Evolutionary conservation across 2,329 filamentous ascomycete species (phyloP).

Genomic region (Purpureocillium takamizusanense): DNA sequence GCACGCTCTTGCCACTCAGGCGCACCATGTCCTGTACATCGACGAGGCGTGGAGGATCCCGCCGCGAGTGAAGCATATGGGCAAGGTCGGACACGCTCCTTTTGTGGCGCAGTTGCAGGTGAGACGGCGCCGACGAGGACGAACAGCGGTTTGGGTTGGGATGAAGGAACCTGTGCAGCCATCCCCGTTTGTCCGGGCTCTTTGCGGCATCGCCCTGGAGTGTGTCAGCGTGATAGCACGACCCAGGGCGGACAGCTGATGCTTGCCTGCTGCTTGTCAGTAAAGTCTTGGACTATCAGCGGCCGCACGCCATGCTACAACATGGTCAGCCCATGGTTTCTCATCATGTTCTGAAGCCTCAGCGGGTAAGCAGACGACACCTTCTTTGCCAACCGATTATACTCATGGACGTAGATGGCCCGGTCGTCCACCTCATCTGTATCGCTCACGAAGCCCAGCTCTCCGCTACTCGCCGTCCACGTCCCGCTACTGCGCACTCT

Average conservation of each 20-base stretch:
- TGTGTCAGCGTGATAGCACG: background rate
- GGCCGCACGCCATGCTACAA: slow-evolving; percentile 43
- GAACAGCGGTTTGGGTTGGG: slow-evolving; percentile 9
- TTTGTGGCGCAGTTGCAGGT: slow-evolving; percentile 25
- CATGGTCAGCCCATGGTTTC: slow-evolving; percentile 2
- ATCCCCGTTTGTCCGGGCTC: slow-evolving; percentile 22
- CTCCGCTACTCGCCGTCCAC: slow-evolving; percentile 49
- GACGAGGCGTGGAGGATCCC: slow-evolving; percentile 37
- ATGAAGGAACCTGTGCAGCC: slow-evolving; percentile 27
- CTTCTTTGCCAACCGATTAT: slow-evolving; percentile 51
- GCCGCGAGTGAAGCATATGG: slow-evolving; percentile 31
- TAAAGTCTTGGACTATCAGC: slow-evolving; percentile 26
- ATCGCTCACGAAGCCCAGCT: slow-evolving; percentile 36
- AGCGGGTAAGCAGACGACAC: slow-evolving; percentile 20
- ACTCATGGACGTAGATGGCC: slow-evolving; percentile 42
- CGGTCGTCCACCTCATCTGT: slow-evolving; percentile 40
- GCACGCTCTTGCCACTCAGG: slow-evolving; percentile 51
- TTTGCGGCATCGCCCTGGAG: slow-evolving; percentile 9
- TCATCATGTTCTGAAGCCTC: no score
- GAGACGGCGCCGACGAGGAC: slow-evolving; percentile 3
- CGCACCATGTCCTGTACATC: slow-evolving; percentile 51
- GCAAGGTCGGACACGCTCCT: slow-evolving; percentile 49
- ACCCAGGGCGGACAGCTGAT: background rate
- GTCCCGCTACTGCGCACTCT: slow-evolving; percentile 38
- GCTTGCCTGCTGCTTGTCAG: slow-evolving; percentile 22